Base-by-base conservation (phyloP, 208 protist species). In the Crithidia mellificae region DNA sequence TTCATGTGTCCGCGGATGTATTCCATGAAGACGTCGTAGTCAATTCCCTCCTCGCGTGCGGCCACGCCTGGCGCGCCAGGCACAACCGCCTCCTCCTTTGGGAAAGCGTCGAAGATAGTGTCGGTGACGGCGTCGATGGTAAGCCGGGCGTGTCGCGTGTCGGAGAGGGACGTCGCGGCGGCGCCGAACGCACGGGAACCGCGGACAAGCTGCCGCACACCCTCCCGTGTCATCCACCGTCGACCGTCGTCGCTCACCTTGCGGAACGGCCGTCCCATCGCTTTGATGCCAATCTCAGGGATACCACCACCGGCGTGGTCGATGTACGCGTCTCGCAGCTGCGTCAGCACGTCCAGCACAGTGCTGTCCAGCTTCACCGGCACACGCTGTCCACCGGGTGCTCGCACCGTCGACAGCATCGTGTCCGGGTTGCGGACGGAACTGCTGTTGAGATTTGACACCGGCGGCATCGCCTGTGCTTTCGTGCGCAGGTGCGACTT, bases 231-330 rank as follows among this genome's bases (percentile, higher is more conserved):
- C 83, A 96, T 92, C 82, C 85, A 96, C 6, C 90, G 87, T n/a
- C 81, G 81, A 19, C 92, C 92, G 64, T 95, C 88, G 22, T 49
- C 81, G 52, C 65, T 67, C 19, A 88, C 85, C 14, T 72, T 25
- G 53, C 88, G 84, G 51, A 94, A 97, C 4, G 87, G 92, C 9
- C 89, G 78, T 0, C 92, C 92, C 88, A 96, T 95, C 15, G 87
- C 88, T 51, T 97, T 97, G 51, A 96, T 91, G 66, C 91, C 91
- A 29, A 95, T 77, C 80, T 94, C 88, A n/a, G 90, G 88, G 50
- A 95, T 90, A 20, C 92, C 87, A 19, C 86, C 87, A 22, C 90
- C 90, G 3, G 69, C 78, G 63, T 94, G 70, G 34, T 84, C 44
- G 39, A 95, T 77, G 81, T 95, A 94, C 0, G 90, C 90, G 22